These are phyloP conservation scores for Cordyceps cicadae DNA, from an alignment of 2,329 filamentous ascomycete genomes.

Conservation along the genomic window DNA sequence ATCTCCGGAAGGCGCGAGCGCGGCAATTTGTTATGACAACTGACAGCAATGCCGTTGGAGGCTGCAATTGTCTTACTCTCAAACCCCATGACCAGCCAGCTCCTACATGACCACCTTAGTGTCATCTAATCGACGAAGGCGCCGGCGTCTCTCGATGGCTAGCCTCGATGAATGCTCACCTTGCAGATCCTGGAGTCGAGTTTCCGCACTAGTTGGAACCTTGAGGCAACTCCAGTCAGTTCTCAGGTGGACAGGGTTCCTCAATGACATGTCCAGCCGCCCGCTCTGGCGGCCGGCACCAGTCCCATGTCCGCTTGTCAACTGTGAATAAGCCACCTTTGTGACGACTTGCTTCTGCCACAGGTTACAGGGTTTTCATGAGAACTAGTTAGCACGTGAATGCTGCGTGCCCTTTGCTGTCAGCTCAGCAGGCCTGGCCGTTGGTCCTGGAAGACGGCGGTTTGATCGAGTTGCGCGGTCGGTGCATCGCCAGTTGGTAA, in stretches of 20 bases:
- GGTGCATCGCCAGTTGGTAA: too few relatives aligned
- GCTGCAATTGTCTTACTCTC: not conserved
- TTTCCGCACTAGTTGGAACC: not conserved
- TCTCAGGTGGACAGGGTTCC: slow-evolving; percentile 5
- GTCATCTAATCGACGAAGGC: not conserved
- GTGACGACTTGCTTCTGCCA: too few relatives aligned
- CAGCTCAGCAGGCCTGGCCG: too few relatives aligned
- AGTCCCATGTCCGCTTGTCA: not conserved
- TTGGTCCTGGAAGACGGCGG: too few relatives aligned
- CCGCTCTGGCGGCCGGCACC: not conserved
- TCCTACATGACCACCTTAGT: not conserved
- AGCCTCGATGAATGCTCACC: not conserved
- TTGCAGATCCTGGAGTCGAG: not conserved
- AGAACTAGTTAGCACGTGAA: too few relatives aligned
- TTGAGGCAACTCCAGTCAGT: not conserved
- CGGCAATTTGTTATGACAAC: not conserved
- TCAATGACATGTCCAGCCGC: not conserved
- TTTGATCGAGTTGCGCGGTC: too few relatives aligned
- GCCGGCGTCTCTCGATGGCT: not conserved
- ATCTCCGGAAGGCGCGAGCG: not conserved
- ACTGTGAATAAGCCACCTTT: too few relatives aligned
- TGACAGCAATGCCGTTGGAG: too few relatives aligned
- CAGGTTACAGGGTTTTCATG: too few relatives aligned
- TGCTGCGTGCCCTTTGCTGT: too few relatives aligned
- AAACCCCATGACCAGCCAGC: not conserved